Evolutionary conservation across 257 asterid species (phyloP).

Genomic region (Solanum clarkiae): DNA sequence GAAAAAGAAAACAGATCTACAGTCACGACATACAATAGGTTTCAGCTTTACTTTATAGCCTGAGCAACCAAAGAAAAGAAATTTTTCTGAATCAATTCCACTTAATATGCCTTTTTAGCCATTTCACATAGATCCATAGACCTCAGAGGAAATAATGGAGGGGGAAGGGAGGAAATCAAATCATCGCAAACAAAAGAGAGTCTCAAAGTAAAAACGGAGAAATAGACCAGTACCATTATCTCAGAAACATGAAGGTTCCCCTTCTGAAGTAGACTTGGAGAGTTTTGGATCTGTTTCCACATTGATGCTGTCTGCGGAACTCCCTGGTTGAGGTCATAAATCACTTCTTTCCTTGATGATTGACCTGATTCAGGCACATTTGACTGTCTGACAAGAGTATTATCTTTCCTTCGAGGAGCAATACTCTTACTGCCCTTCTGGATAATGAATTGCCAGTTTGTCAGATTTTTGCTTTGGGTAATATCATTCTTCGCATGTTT

Average conservation of each 20-base stretch:
- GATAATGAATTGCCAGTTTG: not conserved
- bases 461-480: not conserved
- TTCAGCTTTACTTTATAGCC: not conserved
- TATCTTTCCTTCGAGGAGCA: not conserved
- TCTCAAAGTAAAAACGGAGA: not conserved
- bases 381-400: not conserved
- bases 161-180: not conserved
- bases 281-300: not conserved
- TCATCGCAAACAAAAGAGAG: not conserved
- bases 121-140: not conserved
- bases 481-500: conserved; percentile 5
- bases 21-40: not conserved
- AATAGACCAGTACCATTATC: not conserved
- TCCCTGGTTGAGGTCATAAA: not conserved
- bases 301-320: not conserved
- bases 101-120: not conserved
- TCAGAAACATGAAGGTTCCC: not conserved
- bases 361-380: not conserved
- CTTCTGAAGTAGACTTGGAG: not conserved
- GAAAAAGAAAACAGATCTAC: not conserved
- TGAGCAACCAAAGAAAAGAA: not conserved
- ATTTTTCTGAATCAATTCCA: not conserved
- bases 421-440: not conserved
- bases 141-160: not conserved
- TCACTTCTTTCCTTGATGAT: conserved; percentile 1